phyloP scores from a whole-genome alignment of 768 basidiomycete species.

The Calocera viscosa region DNA sequence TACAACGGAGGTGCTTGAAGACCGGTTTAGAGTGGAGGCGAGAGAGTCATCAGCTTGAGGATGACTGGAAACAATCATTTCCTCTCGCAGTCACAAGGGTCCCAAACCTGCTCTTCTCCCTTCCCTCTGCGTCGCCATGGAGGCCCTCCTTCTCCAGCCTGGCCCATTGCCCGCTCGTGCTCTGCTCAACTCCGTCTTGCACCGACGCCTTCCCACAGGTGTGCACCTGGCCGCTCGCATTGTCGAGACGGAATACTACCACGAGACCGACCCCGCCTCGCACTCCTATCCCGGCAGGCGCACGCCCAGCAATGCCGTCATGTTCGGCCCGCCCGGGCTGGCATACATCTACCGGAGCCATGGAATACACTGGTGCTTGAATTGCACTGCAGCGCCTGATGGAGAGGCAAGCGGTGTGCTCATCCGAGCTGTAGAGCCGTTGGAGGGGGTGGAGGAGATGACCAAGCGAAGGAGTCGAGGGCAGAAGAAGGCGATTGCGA shows the following conservation, averaged over 20 bases:
- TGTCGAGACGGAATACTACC: slow-evolving; percentile 2
- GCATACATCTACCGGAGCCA: slow-evolving; percentile 4
- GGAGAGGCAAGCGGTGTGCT: neutral
- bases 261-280: neutral
- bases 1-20: too few relatives aligned
- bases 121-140: neutral
- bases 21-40: too few relatives aligned
- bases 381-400: neutral
- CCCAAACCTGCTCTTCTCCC: neutral
- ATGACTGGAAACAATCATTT: too few relatives aligned
- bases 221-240: neutral
- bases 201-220: neutral
- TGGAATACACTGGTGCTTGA: slow-evolving; percentile 4
- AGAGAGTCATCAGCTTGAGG: too few relatives aligned
- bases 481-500: slow-evolving; percentile 3
- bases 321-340: neutral
- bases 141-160: neutral
- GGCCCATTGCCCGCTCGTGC: neutral
- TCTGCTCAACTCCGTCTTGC: neutral
- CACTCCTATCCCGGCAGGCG: neutral
- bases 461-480: neutral
- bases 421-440: neutral
- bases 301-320: neutral
- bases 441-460: neutral
- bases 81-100: too few relatives aligned